Evolutionary conservation across 2,329 filamentous ascomycete genomes (phyloP), one percentile per base, ranked within the genome.

Genomic region (Volutella citrinella): DNA sequence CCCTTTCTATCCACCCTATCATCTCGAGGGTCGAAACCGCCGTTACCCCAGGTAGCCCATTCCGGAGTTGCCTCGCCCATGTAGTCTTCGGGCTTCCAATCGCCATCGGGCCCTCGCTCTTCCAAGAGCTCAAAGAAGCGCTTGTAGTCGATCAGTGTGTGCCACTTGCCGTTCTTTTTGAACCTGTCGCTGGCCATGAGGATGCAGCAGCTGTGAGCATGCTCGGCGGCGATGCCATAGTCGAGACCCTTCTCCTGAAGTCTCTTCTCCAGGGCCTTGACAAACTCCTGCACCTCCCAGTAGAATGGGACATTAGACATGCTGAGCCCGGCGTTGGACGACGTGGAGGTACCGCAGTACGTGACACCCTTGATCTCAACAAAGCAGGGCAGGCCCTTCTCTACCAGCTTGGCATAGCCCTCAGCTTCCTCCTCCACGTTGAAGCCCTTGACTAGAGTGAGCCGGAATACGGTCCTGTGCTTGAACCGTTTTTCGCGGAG

Each of bases 301-400:
- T 96, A 97, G 56, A 95, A 97, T 0, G 91, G 91, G 9, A 97
- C 93, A 56, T 97, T 97, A 53, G 87, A 80, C 91, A 97, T 97
- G n/a, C 82, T 93, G 28, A 97, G 70, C 0, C 91, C 91, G 1
- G 88, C 90, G 33, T 82, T 84, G 5, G 85, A 82, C 8, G 86
- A 86, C 1, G 88, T 88, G 7, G 83, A 83, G 0, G 91, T 97
- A 24, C 93, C 93, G 63, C 93, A 97, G 67, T 93, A 97, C 1
- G 91, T 97, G 22, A 97, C 91, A 34, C 91, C 91, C 68, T 97
- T 97, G 61, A 97, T 77, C 68, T 97, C 91, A 30, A 97, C 80
- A 56, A 97, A 95, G 60, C 87, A 91, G 0, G 91, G 91, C 15
- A 95, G 71, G 1, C 85, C 90, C 46, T 82, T 80, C 56, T 90